Evolutionary conservation across 1,284 basidiomycete genomes (phyloP), one percentile per base, ranked within the genome.

Genomic region (Mycena sp.): DNA sequence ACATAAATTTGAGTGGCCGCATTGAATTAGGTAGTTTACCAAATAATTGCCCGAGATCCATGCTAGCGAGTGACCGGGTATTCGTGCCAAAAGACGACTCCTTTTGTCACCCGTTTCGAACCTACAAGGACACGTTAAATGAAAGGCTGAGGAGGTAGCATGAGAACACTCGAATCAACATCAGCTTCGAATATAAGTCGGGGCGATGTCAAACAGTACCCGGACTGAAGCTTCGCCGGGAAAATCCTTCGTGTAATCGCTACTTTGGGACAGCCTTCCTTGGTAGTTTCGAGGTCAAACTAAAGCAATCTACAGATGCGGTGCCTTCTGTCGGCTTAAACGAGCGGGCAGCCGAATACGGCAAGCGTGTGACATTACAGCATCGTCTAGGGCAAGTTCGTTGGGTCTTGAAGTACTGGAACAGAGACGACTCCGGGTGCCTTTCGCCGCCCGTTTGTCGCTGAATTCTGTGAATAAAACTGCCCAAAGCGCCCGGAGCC

Each of bases 71-170:
- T 19, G 38, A 38, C 56, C 51, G 62, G 37, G 57, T 64, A 63
- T 64, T 64, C 30, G 62, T 55, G 52, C 62, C 61, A 59, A 59
- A 57, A 64, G 51, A 51, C 63, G 58, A 58, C 54, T 57, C 46
- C 53, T 61, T 65, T 65, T 65, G 63, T 61, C 63, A 65, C 48
- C 49, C 57, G 63, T 61, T 60, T 61, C 63, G 58, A 61, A 56
- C 48, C 53, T 64, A 61, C 63, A 57, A 25, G 45, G 63, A 65
- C 63, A 65, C 63, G 63, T 32, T 65, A 65, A 65, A 65, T 65
- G 63, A 65, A 64, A 50, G 45, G 61, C 51, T 41, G 58, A 51
- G 57, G 63, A 65, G 53, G 58, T 61, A 57, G 58, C 63, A 65
- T 35, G 44, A 58, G 53, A 64, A 46, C 21, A 35, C 51, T 44